Evolutionary conservation across 495 filamentous ascomycete species (phyloP).

Genomic region (Lasiosphaeria miniovina): DNA sequence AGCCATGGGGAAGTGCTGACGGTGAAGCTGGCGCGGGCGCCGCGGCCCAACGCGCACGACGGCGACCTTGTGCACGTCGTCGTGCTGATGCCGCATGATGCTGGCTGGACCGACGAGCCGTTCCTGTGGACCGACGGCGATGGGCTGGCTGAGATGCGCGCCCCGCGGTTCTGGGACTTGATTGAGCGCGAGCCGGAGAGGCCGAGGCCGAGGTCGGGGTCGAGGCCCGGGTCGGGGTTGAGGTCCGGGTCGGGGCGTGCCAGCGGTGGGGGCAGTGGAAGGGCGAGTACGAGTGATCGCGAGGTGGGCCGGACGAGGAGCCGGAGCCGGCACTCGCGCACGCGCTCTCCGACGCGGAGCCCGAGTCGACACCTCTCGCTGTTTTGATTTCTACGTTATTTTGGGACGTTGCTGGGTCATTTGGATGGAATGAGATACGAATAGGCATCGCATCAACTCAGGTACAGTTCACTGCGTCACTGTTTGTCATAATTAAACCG

Average conservation of each 20-base stretch:
- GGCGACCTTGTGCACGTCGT: constrained; percentile 25
- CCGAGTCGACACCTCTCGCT: no score
- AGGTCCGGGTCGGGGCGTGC: neutral
- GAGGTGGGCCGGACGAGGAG: neutral
- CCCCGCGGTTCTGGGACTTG: constrained; percentile 21
- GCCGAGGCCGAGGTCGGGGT: neutral
- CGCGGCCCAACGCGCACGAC: constrained; percentile 17
- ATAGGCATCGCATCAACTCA: no score
- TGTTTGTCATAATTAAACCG: no score
- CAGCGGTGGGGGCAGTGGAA: neutral
- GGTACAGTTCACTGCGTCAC: no score
- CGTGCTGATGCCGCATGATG: constrained; percentile 23
- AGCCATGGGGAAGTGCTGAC: constrained; percentile 4
- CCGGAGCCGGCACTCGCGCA: neutral
- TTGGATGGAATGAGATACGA: no score
- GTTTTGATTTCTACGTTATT: no score
- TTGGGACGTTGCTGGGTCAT: no score
- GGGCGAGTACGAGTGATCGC: neutral
- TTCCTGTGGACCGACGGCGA: constrained; percentile 26
- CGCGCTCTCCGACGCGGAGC: no score
- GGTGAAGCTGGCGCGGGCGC: constrained; percentile 15
- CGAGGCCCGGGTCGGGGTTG: constrained; percentile 3
- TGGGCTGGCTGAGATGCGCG: constrained; percentile 19
- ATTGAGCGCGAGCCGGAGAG: constrained; percentile 11
- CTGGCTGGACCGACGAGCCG: constrained; percentile 24